These are phyloP conservation scores for Podaxis pistillaris DNA, from an alignment of 768 basidiomycete species.

Conservation along the genomic window DNA sequence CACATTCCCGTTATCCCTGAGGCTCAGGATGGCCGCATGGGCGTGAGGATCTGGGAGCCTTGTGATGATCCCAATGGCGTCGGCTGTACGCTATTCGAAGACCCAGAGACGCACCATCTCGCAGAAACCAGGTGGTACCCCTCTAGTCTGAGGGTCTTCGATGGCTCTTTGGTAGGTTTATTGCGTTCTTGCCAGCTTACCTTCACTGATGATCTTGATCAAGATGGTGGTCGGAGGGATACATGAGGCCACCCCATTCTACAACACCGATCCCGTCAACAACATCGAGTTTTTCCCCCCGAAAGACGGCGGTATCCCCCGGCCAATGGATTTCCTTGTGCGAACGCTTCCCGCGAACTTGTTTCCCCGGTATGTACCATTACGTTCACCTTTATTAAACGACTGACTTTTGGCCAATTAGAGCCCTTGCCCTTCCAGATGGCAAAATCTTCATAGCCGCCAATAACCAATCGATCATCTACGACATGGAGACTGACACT, in stretches of 20 bases:
- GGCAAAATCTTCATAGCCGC: constrained; percentile 40
- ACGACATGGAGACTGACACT: constrained; percentile 34
- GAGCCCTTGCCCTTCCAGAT: constrained; percentile 37
- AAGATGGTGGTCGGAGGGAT: constrained; percentile 30
- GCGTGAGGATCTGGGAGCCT: constrained; percentile 36
- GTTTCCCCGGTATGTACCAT: constrained; percentile 25
- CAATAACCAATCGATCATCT: constrained; percentile 40
- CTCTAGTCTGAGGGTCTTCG: constrained; percentile 32
- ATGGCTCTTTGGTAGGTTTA: constrained; percentile 34
- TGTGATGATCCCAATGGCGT: constrained; percentile 30
- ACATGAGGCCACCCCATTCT: constrained; percentile 45
- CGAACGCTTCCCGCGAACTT: constrained; percentile 27
- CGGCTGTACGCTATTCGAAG: constrained; percentile 35
- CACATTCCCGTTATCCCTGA: constrained; percentile 26
- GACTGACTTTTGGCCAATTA: constrained; percentile 7
- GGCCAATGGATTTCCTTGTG: constrained; percentile 26
- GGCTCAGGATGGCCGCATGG: constrained; percentile 34
- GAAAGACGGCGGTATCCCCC: constrained; percentile 35
- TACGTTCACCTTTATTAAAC: not conserved
- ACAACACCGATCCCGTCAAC: constrained; percentile 58
- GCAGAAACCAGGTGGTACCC: constrained; percentile 41
- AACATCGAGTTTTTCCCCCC: constrained; percentile 39
- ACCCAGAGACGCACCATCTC: constrained; percentile 31
- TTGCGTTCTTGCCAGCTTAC: not conserved
- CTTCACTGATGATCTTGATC: not conserved